Evolutionary conservation across 2,329 filamentous ascomycete species (phyloP), one percentile per base, ranked within the genome.

Genomic region (Coniochaeta sp.): DNA sequence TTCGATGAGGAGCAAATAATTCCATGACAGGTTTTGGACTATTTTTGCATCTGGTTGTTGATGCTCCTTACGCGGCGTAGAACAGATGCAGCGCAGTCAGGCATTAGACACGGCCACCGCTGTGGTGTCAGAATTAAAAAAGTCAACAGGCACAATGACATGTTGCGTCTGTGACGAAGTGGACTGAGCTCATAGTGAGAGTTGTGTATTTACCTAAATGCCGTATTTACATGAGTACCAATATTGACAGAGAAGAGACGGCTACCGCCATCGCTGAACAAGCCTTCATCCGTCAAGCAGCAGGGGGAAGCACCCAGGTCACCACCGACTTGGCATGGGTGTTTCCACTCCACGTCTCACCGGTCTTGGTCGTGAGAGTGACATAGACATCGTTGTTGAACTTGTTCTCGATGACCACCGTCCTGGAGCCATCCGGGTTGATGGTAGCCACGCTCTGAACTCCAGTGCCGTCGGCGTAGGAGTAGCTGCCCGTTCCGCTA

Each of bases 401-500:
- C 6, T 66, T 71, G 59, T 77, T 77, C 60, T 74, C 69, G 40
- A 75, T 67, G 12, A 76, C 71, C 2, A 77, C 68, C 0, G 71
- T 71, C 12, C 68, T 64, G 12, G 68, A 67, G 2, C 71, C 69
- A 56, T 77, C 74, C 0, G 73, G 72, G 57, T 77, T 77, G 52
- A 70, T 48, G 7, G 71, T 67, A 0, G 73, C 73, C n/a, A 77
- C 71, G 14, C 68, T 70, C 62, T 76, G 67, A 42, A 77, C 49
- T 10, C 69, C 71, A 0, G 62, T 58, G 52, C 67, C 67, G 51
- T 66, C 64, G 7, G 58, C 58, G 53, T 71, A 75, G 26, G 68
- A 68, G 52, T 71, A 72, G 58, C 73, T 75, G 2, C 75, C 74
- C 0, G 61, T 68, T 10, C 71, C 72, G 53, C 56, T 61, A 5